Evolutionary conservation across 2,329 filamentous ascomycete genomes (phyloP).

Genomic region (Fusarium albosuccineum): DNA sequence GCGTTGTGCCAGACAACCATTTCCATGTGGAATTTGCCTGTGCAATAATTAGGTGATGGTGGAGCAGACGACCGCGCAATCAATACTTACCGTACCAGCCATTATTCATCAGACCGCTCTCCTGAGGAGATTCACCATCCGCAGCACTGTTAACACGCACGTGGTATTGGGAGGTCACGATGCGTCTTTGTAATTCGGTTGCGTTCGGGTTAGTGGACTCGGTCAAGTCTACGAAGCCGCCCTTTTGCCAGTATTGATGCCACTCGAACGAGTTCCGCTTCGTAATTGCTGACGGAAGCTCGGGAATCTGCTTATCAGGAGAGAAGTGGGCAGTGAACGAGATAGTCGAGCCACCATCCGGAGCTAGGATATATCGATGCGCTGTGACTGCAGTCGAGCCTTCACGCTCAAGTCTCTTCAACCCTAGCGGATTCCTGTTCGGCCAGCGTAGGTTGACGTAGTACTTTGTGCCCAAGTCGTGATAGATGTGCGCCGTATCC

Average conservation of each 20-base stretch:
- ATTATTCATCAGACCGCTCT: conserved; percentile 60
- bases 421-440: conserved; percentile 22
- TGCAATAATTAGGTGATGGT: accelerated
- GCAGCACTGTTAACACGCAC: conserved; percentile 58
- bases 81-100: conserved; percentile 57
- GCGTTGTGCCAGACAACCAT: conserved; percentile 59
- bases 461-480: conserved; percentile 56
- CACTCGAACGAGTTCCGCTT: conserved; percentile 47
- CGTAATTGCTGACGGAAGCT: conserved; percentile 42
- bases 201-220: conserved; percentile 52
- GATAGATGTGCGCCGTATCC: conserved; percentile 50
- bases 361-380: conserved; percentile 51
- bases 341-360: conserved; percentile 22
- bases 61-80: accelerated
- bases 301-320: conserved; percentile 40
- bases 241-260: conserved; percentile 54
- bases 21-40: conserved; percentile 58
- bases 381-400: conserved; percentile 44
- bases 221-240: conserved; percentile 58
- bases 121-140: conserved; percentile 54
- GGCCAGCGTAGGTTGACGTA: conserved; percentile 56
- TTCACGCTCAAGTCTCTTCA: conserved; percentile 37
- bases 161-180: conserved; percentile 59
- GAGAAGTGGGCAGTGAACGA: conserved; percentile 54
- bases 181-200: conserved; percentile 58